phyloP scores from a whole-genome alignment of 2,329 filamentous ascomycete species.

The Paraphaeosphaeria sporulosa region DNA sequence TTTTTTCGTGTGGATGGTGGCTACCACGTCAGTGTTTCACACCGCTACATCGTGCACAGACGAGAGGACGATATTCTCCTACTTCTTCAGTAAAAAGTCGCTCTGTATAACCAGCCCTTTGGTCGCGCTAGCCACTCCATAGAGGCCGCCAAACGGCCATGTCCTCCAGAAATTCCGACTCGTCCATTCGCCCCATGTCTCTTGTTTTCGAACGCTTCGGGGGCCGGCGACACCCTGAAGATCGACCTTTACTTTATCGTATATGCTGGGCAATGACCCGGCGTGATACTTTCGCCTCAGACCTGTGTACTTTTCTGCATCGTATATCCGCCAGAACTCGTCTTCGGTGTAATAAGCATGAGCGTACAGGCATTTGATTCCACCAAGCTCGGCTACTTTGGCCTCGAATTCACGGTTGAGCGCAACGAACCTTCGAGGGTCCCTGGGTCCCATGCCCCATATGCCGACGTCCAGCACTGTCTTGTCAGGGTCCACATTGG shows the following conservation, averaged over 20 bases:
- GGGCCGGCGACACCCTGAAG: slow-evolving; percentile 44
- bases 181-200: slow-evolving; percentile 40
- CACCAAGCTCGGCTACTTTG: slow-evolving; percentile 73
- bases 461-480: slow-evolving; percentile 62
- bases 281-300: slow-evolving; percentile 71
- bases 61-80: background rate
- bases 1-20: background rate
- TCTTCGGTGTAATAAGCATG: slow-evolving; percentile 80
- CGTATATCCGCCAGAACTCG: slow-evolving; percentile 74
- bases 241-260: slow-evolving; percentile 68
- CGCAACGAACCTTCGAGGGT: slow-evolving; percentile 65
- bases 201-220: slow-evolving; percentile 12
- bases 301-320: slow-evolving; percentile 66
- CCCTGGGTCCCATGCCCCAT: slow-evolving; percentile 76
- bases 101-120: slow-evolving; percentile 42
- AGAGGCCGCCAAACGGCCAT: slow-evolving; percentile 50
- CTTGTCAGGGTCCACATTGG: slow-evolving; percentile 36
- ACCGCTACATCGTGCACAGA: slow-evolving; percentile 9
- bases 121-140: slow-evolving; percentile 49
- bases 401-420: slow-evolving; percentile 77
- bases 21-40: slow-evolving; percentile 9
- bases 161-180: slow-evolving; percentile 38
- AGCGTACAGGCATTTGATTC: slow-evolving; percentile 88
- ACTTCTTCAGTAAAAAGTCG: slow-evolving; percentile 44
- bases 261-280: slow-evolving; percentile 69